Base-by-base conservation (phyloP, 768 basidiomycete species). In the Panellus pusillus region DNA sequence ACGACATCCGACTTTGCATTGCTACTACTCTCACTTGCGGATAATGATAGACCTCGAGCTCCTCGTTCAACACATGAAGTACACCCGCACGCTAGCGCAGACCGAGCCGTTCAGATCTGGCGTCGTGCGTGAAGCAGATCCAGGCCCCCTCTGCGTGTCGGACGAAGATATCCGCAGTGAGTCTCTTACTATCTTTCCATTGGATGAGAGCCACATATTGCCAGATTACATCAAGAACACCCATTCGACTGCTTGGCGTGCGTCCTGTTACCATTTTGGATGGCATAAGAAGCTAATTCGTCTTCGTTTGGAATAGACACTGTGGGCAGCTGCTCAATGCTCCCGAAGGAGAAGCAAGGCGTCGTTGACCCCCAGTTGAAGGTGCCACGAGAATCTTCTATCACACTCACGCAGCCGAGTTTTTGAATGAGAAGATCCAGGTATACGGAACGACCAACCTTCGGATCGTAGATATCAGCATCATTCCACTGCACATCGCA, bases 391-490 rank as follows among this genome's bases (percentile, higher is more conserved):
- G 24, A 24, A 24, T 24, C 24, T 24, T 24, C 24, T 24, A 24
- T 24, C 24, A 6, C 24, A 24, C 24, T 6, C 24, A 24, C 2
- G 24, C 24, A 24, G 24, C 24, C 24, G 24, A 24, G 24, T 24
- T 8, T 27, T 50, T 24, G 39, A 56, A 44, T n/a, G 38, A 2
- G 24, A 29, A 27, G 8, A 17, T 15, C 2, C 38, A 77, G 75
- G 82, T 84, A 0, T 83, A 84, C 57, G 82, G 81, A 1, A 82
- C 82, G 3, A 71, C 63, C 42, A 83, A 83, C 55, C 49, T 84
- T n/a, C 74, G 83, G 1, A 14, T 50, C 17, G 44, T 44, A 15
- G 42, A 57, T 28, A 20, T 57, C 29, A 48, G 56, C 17, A 45
- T 57, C 28, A 20, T 57, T 19, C 56, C 56, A 7, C 19, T 57